Base-by-base conservation (phyloP, 2,329 filamentous ascomycete genomes). In the Exophiala phaeomuriformis region DNA sequence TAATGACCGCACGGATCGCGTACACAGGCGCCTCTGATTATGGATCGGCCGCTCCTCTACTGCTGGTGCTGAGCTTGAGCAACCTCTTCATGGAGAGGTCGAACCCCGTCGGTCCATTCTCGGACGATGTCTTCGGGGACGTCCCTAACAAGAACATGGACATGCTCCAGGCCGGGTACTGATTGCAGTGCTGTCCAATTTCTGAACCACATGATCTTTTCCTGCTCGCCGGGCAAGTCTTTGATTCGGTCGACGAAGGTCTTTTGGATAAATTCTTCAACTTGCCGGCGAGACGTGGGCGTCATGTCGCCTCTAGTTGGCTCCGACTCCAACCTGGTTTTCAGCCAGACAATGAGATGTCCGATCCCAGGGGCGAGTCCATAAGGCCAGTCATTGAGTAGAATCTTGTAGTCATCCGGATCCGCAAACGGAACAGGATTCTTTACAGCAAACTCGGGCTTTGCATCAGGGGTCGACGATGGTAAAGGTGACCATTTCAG, bases 311-410 rank as follows among this genome's bases (percentile, higher is more conserved):
- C 77, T 47, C 68, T 70, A 0, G 66, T 64, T 10, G 69, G 66
- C 55, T 75, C 70, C 2, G 74, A 72, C 1, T 72, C 65, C 19
- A 80, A 73, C 0, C 73, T 72, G 4, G 72, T 76, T 51, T 77
- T 77, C 32, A 74, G 65, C 81, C 81, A 84, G 28, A 83, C 75
- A 4, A 78, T 69, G 0, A 84, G 66, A 63, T 84, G 81, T 10
- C 64, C 67, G 57, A 84, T 79, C 2, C 76, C 78, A 1, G 70
- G 64, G 1, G 69, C 74, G 12, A 83, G 62, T 2, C 79, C 80
- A 65, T 84, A 84, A 1, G 79, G 78, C 81, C 81, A 84, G 65
- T 84, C 81, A 62, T 84, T 84, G 41, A 70, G 69, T 44, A 83
- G 69, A 51, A 83, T 77, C 52, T 69, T 73, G 66, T 76, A 83